phyloP scores from a whole-genome alignment of 2,329 filamentous ascomycete genomes.

The Ceratocystis harringtonii region DNA sequence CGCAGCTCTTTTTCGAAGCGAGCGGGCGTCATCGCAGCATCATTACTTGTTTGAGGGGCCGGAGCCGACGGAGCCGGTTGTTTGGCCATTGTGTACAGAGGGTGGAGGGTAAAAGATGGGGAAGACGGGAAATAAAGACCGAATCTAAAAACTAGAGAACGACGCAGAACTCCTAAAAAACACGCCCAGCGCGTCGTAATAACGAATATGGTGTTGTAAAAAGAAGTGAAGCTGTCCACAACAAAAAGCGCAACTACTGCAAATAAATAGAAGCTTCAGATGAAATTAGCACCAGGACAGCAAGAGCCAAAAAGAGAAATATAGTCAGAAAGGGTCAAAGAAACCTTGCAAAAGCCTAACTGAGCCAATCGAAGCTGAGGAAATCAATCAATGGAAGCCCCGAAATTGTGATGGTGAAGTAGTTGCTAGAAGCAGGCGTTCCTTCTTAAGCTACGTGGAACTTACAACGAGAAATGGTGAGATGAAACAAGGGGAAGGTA shows the following conservation, averaged over 20 bases:
- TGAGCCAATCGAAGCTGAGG: neutral
- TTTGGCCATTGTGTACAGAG: slow-evolving; percentile 13
- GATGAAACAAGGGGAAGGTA: slow-evolving; percentile 8
- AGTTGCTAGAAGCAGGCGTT: neutral
- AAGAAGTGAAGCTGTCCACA: neutral
- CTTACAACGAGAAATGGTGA: neutral
- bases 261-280: neutral
- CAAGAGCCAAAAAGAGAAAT: neutral
- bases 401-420: neutral
- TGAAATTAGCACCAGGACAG: neutral
- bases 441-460: slow-evolving; percentile 8
- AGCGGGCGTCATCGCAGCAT: slow-evolving; percentile 31
- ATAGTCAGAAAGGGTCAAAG: neutral
- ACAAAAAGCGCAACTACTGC: neutral
- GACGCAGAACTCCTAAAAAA: neutral
- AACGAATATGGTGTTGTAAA: neutral
- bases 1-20: slow-evolving; percentile 41
- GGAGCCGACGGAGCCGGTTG: slow-evolving; percentile 2
- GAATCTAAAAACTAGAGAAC: neutral
- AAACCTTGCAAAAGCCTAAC: neutral
- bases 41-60: slow-evolving; percentile 18
- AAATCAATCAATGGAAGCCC: neutral
- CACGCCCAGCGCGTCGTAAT: slow-evolving; percentile 1
- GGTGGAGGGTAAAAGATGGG: neutral
- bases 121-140: neutral